A percentile compares a stretch with the other conserved stretches of the same genome.
Conservation (phyloP, 257 asterid genomes). For the Gardenia jasminoides region DNA sequence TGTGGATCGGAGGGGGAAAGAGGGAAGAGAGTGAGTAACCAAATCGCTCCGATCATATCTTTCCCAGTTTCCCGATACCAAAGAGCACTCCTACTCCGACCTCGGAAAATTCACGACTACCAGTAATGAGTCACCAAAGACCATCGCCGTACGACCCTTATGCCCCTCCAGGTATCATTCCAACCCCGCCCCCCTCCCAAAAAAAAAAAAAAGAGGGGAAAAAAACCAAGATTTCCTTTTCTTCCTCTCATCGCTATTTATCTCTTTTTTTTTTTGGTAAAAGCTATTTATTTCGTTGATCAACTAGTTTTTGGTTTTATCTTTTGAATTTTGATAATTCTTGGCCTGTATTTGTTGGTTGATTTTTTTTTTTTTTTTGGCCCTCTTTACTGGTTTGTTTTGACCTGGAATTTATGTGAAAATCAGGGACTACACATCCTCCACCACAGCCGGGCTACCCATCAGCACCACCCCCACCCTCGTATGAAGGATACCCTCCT, state of each 20-base stretch:
- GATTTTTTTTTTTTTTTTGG: background rate
- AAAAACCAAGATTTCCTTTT: too few relatives aligned
- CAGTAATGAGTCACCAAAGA: background rate
- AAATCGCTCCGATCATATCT: too few relatives aligned
- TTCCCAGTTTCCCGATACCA: too few relatives aligned
- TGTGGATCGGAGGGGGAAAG: too few relatives aligned
- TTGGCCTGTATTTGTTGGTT: too few relatives aligned
- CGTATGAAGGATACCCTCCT: constrained; percentile 45
- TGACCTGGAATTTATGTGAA: background rate
- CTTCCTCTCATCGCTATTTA: too few relatives aligned
- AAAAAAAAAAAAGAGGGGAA: too few relatives aligned
- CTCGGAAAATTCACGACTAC: background rate
- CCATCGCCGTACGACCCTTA: constrained; percentile 2
- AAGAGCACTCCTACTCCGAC: too few relatives aligned
- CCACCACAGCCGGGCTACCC: constrained; percentile 52
- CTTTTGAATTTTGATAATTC: background rate
- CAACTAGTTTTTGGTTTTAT: background rate
- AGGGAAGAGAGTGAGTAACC: too few relatives aligned
- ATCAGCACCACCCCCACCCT: constrained; percentile 54
- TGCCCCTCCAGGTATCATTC: constrained; percentile 6
- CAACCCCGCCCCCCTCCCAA: too few relatives aligned
- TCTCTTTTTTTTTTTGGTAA: too few relatives aligned
- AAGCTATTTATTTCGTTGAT: too few relatives aligned
- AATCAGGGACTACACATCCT: constrained; percentile 48
- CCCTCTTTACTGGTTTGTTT: background rate